Percentiles rank a stretch among this genome's conserved stretches.
These are phyloP conservation scores for Taphrina betulina DNA, from an alignment of 1,139 yeast species.

Conservation along the genomic window DNA sequence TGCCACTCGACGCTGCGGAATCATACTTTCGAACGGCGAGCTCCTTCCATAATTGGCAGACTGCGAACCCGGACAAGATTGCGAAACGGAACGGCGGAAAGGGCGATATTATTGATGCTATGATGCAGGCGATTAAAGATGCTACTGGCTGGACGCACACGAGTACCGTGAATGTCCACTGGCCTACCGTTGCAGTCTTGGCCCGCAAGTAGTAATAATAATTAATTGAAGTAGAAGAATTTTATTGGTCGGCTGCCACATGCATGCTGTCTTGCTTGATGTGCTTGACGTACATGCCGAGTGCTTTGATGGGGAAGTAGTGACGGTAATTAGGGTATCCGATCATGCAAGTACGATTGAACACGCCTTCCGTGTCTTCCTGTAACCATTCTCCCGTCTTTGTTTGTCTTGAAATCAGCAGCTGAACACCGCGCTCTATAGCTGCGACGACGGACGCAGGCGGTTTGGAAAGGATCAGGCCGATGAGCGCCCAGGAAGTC, in stretches of 20 bases:
- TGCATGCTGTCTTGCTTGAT: background rate
- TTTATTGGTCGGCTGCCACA: too few relatives aligned
- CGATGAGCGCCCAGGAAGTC: slow-evolving; percentile 90
- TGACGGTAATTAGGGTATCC: slow-evolving; percentile 94
- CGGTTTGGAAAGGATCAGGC: slow-evolving; percentile 73
- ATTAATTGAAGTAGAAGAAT: too few relatives aligned
- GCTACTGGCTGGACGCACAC: slow-evolving; percentile 51
- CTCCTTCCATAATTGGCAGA: slow-evolving; percentile 67
- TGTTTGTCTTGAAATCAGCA: slow-evolving; percentile 67
- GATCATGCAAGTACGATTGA: slow-evolving; percentile 82
- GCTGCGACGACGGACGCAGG: slow-evolving; percentile 58
- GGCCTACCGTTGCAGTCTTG: slow-evolving; percentile 58
- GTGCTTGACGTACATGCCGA: slow-evolving; percentile 59
- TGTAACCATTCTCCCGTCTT: slow-evolving; percentile 80
- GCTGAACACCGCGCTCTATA: slow-evolving; percentile 56
- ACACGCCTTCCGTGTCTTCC: slow-evolving; percentile 91
- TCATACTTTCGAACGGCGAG: slow-evolving; percentile 66
- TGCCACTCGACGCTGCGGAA: slow-evolving; percentile 51
- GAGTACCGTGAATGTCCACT: slow-evolving; percentile 52
- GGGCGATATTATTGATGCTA: slow-evolving; percentile 45
- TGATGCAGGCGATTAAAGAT: slow-evolving; percentile 50
- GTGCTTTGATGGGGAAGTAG: slow-evolving; percentile 86
- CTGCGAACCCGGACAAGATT: slow-evolving; percentile 43
- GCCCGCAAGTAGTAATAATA: slow-evolving; percentile 3
- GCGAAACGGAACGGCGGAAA: slow-evolving; percentile 31